Percentiles rank a stretch among this genome's conserved stretches.
Conservation (phyloP, 2,329 filamentous ascomycete species). For the Paramyrothecium roridum region DNA sequence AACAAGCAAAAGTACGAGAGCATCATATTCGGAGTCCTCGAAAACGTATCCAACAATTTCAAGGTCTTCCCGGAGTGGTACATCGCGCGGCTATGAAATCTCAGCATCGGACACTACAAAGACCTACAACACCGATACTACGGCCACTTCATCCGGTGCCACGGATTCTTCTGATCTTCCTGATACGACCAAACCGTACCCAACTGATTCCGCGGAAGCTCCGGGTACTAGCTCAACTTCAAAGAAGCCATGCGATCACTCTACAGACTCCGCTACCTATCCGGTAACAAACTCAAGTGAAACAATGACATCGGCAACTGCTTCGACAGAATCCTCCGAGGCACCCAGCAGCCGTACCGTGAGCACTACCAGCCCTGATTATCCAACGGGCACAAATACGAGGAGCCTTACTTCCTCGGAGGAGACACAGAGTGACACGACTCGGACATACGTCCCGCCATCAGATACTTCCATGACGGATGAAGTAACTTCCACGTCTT, state of each 20-base stretch:
- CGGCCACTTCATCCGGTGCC: background rate
- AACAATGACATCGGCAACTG: too few species aligned
- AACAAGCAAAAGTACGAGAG: too few species aligned
- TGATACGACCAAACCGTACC: background rate
- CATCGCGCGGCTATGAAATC: background rate
- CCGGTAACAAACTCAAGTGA: background rate
- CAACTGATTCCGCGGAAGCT: background rate
- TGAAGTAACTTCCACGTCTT: too few species aligned
- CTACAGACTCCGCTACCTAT: background rate
- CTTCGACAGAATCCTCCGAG: background rate
- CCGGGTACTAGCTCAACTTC: background rate
- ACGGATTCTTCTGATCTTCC: background rate
- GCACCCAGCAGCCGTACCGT: background rate
- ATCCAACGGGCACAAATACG: background rate
- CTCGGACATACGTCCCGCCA: background rate
- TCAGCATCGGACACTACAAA: background rate
- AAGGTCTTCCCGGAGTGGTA: background rate
- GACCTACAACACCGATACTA: background rate
- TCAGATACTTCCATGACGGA: background rate
- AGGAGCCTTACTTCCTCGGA: background rate
- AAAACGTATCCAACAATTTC: background rate
- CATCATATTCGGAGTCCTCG: background rate
- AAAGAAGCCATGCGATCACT: background rate
- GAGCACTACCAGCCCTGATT: background rate
- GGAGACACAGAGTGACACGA: background rate